Percentiles rank a stretch among this genome's conserved stretches.
Conservation (phyloP, 257 asterid genomes). For the Pogostemon cablin region DNA sequence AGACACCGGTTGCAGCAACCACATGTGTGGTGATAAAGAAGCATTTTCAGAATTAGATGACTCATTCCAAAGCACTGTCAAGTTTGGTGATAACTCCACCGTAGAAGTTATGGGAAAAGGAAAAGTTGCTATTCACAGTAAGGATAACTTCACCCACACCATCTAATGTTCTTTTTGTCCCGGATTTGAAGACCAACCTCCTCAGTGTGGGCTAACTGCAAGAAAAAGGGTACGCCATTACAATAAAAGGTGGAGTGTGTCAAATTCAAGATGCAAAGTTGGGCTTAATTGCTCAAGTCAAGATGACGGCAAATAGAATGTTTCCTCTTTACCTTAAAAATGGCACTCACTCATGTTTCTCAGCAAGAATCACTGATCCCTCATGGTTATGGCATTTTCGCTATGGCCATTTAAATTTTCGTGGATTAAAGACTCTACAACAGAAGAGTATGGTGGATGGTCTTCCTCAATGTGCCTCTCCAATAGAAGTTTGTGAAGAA, state of each 20-base stretch:
- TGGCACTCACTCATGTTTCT: no score
- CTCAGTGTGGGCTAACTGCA: not conserved
- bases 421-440: no score
- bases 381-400: slow-evolving; percentile 7
- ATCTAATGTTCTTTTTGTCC: not conserved
- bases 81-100: slow-evolving; percentile 1
- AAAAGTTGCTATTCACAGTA: not conserved
- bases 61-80: no score
- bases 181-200: not conserved
- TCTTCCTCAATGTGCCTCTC: no score
- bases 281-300: not conserved
- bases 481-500: no score
- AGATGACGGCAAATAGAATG: no score
- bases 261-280: not conserved
- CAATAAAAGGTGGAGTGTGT: not conserved
- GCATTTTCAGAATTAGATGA: no score
- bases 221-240: slow-evolving; percentile 2
- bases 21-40: no score
- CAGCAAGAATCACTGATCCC: not conserved
- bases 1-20: no score
- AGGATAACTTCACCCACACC: not conserved
- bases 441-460: no score
- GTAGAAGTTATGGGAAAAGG: slow-evolving; percentile 21
- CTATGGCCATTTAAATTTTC: not conserved
- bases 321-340: no score